Percentiles rank a stretch among this genome's conserved stretches.
Conservation (phyloP, 306 rosid species). For the Trifolium repens region DNA sequence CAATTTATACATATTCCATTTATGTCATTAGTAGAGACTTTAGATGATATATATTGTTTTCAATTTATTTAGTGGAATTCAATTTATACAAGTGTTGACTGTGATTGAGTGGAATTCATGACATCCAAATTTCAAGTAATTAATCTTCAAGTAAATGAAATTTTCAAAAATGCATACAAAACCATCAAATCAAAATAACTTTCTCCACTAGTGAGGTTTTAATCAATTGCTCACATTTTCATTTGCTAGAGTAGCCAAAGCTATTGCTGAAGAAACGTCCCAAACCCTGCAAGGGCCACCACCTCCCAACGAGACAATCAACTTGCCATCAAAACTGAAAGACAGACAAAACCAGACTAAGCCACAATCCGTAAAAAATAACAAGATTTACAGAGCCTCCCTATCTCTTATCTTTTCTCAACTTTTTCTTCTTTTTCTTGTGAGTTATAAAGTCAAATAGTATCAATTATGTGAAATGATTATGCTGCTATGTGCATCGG, state of each 20-base stretch:
- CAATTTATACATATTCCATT: slow-evolving; percentile 23
- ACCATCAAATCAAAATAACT: slow-evolving; percentile 29
- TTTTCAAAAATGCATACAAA: slow-evolving; percentile 26
- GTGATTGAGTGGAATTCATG: slow-evolving; percentile 21
- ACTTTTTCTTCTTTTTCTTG: background rate
- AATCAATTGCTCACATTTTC: slow-evolving; percentile 68
- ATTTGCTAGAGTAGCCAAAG: slow-evolving; percentile 59
- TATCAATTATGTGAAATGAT: slow-evolving; percentile 14
- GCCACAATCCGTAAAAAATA: slow-evolving; percentile 41
- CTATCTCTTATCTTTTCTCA: slow-evolving; percentile 14
- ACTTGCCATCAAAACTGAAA: slow-evolving; percentile 82
- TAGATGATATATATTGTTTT: no score
- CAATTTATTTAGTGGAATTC: no score
- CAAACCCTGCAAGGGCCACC: slow-evolving; percentile 90
- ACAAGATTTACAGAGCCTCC: slow-evolving; percentile 12
- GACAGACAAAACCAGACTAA: slow-evolving; percentile 43
- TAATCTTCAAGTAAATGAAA: slow-evolving; percentile 24
- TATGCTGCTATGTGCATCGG: slow-evolving; percentile 35
- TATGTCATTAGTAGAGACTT: no score
- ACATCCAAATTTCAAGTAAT: slow-evolving; percentile 18
- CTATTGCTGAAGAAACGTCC: slow-evolving; percentile 71
- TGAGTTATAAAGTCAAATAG: slow-evolving; percentile 23
- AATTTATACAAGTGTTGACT: slow-evolving; percentile 21
- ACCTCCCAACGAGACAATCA: slow-evolving; percentile 80
- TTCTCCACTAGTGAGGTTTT: slow-evolving; percentile 22